phyloP scores from a whole-genome alignment of 169 alveolate species.

The Perkinsus olseni region DNA sequence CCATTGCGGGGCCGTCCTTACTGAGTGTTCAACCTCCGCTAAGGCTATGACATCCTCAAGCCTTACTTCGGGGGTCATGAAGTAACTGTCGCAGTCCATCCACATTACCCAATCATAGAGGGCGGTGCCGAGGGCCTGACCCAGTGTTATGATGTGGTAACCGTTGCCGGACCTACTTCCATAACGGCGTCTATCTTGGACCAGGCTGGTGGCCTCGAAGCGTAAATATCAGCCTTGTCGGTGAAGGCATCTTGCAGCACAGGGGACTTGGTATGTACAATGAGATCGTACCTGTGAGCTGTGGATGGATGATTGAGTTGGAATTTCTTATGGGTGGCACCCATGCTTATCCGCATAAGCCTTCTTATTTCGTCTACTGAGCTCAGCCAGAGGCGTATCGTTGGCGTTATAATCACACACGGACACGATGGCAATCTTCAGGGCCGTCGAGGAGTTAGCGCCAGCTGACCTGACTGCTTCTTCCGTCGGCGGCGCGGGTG shows the following conservation, averaged over 20 bases:
- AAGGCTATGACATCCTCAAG: not conserved
- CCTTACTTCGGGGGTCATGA: not conserved
- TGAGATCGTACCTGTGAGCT: not conserved
- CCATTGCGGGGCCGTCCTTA: not conserved
- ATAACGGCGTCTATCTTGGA: not conserved
- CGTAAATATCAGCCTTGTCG: not conserved
- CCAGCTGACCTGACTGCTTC: not conserved
- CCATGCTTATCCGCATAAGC: not conserved
- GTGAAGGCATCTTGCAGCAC: not conserved
- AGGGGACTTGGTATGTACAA: not conserved
- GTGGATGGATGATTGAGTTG: not conserved
- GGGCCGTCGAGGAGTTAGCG: not conserved
- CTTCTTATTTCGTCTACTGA: not conserved
- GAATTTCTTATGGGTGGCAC: not conserved
- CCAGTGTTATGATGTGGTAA: not conserved
- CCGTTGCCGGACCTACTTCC: not conserved
- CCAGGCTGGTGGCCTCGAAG: slow-evolving; percentile 1
- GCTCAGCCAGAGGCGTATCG: not conserved
- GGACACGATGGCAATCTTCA: not conserved
- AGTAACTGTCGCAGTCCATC: slow-evolving; percentile 15
- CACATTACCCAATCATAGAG: slow-evolving; percentile 7
- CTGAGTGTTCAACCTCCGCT: not conserved
- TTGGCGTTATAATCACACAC: not conserved
- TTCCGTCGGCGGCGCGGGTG: not conserved
- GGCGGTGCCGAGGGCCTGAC: not conserved